Base-by-base conservation (phyloP, 495 filamentous ascomycete genomes). In the Aspergillus bertholletiae region DNA sequence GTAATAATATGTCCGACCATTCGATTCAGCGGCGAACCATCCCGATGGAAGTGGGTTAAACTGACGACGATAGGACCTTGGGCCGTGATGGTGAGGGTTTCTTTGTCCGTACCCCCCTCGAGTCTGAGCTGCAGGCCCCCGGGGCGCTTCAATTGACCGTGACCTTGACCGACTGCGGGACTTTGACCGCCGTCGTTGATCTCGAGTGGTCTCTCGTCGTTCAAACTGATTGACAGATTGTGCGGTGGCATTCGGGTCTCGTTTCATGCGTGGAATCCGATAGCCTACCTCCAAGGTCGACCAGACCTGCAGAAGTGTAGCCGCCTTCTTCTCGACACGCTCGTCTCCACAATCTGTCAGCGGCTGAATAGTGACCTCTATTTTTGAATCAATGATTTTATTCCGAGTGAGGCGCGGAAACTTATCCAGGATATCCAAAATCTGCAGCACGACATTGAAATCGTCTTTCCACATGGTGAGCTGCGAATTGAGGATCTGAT, bases 381-480 rank as follows among this genome's bases (percentile, higher is more conserved):
- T 96, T 64, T 96, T 96, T 4, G 94, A 96, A 62, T 96, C 91
- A 53, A 87, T 86, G 54, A 99, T 97, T 71, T 97, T 99, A 74
- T 99, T 99, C 47, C 89, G 88, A 8, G 94, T 97, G 23, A 97
- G 78, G 18, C 92, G 87, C 6, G 95, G 94, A 55, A 97, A 88
- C 34, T 85, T 85, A 64, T 92, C 84, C 27, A 99, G 81, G 34
- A 97, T 93, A 61, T 95, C 87, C 54, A 99, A 78, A 35, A 96
- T 84, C 71, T 96, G 95, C 53, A 96, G 73, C 24, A 94, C 80
- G 30, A 97, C 84, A 55, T 96, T 96, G 71, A 82, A 77, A 65
- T 97, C 94, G 20, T 94, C 89, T 55, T 86, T 88, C 80, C 90
- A 97, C 46, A 84, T 84, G 46, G 83, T 83, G 12, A 99, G 77